Conservation (phyloP, 495 filamentous ascomycete genomes). For the Letharia columbiana region DNA sequence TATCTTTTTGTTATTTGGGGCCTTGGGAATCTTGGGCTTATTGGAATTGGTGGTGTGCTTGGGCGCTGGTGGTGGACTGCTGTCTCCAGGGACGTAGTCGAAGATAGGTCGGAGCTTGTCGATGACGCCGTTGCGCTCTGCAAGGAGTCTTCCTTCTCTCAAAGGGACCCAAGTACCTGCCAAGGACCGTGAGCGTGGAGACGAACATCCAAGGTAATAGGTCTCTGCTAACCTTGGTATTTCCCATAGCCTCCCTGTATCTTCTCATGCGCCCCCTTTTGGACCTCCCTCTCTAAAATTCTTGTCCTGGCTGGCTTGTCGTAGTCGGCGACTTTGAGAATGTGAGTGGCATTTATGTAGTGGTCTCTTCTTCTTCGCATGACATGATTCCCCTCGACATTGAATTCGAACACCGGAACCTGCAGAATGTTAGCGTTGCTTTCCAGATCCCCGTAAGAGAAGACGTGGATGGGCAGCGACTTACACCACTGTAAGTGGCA, state of each 20-base stretch:
- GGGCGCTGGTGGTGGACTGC: conserved; percentile 86
- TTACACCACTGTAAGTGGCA: conserved; percentile 89
- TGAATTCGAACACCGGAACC: conserved; percentile 87
- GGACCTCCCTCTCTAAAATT: conserved; percentile 92
- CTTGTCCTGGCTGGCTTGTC: conserved; percentile 89
- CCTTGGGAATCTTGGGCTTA: conserved; percentile 58
- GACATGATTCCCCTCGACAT: conserved; percentile 66
- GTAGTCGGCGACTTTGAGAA: conserved; percentile 75
- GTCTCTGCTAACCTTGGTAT: conserved; percentile 64
- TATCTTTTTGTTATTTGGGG: conserved; percentile 32
- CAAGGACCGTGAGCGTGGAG: not conserved
- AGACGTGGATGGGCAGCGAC: conserved; percentile 27
- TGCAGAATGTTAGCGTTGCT: conserved; percentile 29
- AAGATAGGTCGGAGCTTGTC: conserved; percentile 79
- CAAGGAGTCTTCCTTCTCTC: conserved; percentile 67
- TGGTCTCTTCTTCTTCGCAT: conserved; percentile 86
- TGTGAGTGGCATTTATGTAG: conserved; percentile 95
- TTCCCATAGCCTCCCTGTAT: conserved; percentile 98
- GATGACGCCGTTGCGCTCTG: conserved; percentile 74
- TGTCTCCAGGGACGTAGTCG: conserved; percentile 74
- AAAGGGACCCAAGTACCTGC: conserved; percentile 94
- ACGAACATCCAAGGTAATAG: not conserved
- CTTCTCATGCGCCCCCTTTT: conserved; percentile 93
- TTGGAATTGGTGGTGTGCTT: conserved; percentile 71
- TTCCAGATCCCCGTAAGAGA: conserved; percentile 5